A percentile compares a stretch with the other conserved stretches of the same genome.
Conservation (phyloP, 202 grass and related monocot genomes). For the Zoysia matrella region DNA sequence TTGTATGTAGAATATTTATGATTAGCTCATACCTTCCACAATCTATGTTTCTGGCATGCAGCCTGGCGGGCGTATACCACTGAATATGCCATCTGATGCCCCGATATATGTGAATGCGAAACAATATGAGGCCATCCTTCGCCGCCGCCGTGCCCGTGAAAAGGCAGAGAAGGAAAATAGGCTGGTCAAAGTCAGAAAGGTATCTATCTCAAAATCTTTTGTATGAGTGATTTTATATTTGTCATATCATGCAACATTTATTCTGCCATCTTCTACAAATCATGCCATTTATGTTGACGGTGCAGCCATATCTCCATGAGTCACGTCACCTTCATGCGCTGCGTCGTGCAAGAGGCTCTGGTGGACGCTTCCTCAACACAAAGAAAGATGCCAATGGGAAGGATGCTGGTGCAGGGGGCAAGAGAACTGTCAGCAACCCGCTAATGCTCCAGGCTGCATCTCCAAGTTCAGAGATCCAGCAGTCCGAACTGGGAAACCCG, state of each 20-base stretch:
- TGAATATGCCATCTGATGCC: conserved; percentile 67
- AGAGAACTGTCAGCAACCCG: conserved; percentile 8
- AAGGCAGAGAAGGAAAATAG: no score
- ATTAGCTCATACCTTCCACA: conserved; percentile 17
- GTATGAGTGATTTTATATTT: not conserved
- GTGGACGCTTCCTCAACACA: conserved; percentile 72
- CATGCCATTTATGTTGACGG: no score
- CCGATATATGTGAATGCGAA: conserved; percentile 7
- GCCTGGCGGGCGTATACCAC: conserved; percentile 55
- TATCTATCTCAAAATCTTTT: conserved; percentile 33
- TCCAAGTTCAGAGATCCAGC: conserved; percentile 68
- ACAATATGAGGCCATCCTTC: no score
- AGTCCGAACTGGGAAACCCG: conserved; percentile 54
- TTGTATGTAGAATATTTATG: conserved; percentile 6
- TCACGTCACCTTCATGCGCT: no score
- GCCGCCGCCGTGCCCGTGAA: no score
- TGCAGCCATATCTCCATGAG: no score
- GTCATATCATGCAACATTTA: not conserved
- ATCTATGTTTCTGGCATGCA: conserved; percentile 49
- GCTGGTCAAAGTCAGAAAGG: not conserved
- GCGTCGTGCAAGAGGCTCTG: not conserved
- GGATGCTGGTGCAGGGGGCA: conserved; percentile 6
- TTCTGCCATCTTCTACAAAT: not conserved
- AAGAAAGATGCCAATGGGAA: conserved; percentile 48
- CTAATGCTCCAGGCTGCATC: conserved; percentile 29